Base-by-base conservation (phyloP, 2,329 filamentous ascomycete species). In the Endocalyx cinctus region DNA sequence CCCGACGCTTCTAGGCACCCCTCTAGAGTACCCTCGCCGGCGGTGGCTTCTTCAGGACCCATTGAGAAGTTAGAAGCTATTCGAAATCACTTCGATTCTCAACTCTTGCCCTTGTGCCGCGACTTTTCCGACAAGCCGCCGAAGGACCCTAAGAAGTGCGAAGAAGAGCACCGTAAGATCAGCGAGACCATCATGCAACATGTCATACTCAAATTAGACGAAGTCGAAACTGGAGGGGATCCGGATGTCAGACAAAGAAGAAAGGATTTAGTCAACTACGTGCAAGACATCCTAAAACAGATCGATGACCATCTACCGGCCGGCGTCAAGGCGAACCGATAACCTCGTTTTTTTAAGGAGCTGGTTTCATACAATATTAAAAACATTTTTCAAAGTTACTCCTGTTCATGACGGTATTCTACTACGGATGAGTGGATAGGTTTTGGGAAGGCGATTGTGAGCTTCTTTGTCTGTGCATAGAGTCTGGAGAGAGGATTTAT, bases 111-210 rank as follows among this genome's bases (percentile, higher is more conserved):
- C 1, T 55, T 81, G 6, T 85, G 79, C 47, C 59, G 71, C 4
- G 60, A 78, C 16, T 90, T 78, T 54, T 70, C 73, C 14, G 64
- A 62, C 5, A 64, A 70, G 7, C 81, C 86, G 10, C 85, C 86
- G 0, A 54, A 60, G 4, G 82, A 87, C 32, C 52, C 63, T 25
- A 79, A 81, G 57, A 87, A 84, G 67, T 67, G 75, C 31, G 72
- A 74, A 11, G 84, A 87, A 20, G 83, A 89, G 51, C 82, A 90
- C 55, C 79, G 82, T 55, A 81, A 75, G 54, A 58, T 92, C 13
- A 80, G 77, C 4, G 86, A 92, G 65, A 85, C 81, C 5, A 73
- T 88, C 25, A 68, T 92, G 67, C 77, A 82, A 41, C 82, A 88
- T 47, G 77, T 88, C 3, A 52, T 90, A 23, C 62, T 92, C 43